Conservation (phyloP, 306 rosid species). For the Urtica urens region DNA sequence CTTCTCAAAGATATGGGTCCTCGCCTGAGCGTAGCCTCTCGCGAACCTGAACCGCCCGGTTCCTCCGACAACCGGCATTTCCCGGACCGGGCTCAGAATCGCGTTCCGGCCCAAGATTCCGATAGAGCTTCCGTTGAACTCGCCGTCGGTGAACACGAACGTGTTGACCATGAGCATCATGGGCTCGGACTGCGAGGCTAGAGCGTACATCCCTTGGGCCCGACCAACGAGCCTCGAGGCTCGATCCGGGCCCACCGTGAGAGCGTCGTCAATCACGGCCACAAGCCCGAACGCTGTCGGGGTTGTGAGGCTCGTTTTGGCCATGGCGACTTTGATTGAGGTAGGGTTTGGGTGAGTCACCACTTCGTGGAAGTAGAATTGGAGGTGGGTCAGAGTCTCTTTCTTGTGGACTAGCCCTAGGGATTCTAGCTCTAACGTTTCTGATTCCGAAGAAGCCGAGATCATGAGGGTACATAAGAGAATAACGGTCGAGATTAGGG, state of each 20-base stretch:
- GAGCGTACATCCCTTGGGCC: conserved; percentile 57
- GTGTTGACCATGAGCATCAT: conserved; percentile 42
- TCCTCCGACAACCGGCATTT: conserved; percentile 66
- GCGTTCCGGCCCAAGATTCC: conserved; percentile 53
- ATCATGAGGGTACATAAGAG: too few relatives aligned
- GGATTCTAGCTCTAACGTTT: conserved; percentile 5
- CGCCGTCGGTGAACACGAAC: conserved; percentile 44
- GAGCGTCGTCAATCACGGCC: conserved; percentile 46
- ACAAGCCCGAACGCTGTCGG: conserved; percentile 29
- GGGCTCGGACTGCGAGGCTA: conserved; percentile 38
- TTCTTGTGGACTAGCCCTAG: conserved; percentile 11
- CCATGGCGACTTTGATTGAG: conserved; percentile 29
- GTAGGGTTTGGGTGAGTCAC: conserved; percentile 34
- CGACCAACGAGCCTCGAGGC: conserved; percentile 33
- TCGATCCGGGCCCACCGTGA: conserved; percentile 32
- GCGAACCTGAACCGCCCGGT: conserved; percentile 62
- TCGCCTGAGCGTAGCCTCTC: conserved; percentile 49
- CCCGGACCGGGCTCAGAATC: conserved; percentile 26
- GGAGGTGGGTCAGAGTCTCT: conserved; percentile 40
- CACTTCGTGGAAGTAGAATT: conserved; percentile 43
- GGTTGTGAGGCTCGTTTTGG: conserved; percentile 20
- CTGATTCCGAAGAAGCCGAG: conserved; percentile 9
- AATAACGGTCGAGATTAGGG: too few relatives aligned
- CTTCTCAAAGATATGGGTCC: conserved; percentile 10
- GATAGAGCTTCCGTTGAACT: conserved; percentile 43